A percentile compares a stretch with the other conserved stretches of the same genome.
phyloP scores from a whole-genome alignment of 257 asterid genomes.

The Solanum dulcamara region DNA sequence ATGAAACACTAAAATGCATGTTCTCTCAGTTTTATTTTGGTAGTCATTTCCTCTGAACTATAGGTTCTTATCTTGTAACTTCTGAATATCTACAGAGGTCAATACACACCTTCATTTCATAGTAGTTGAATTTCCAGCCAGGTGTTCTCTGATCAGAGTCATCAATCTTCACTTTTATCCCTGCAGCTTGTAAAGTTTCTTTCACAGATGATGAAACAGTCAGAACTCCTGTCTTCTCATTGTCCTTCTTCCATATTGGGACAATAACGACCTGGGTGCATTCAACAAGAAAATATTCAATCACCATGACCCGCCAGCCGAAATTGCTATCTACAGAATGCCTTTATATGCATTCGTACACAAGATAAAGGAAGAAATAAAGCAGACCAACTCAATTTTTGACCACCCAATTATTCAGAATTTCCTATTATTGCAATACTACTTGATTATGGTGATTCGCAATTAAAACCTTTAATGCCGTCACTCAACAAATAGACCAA shows the following conservation, averaged over 20 bases:
- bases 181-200: slow-evolving; percentile 57
- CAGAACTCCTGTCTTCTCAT: slow-evolving; percentile 62
- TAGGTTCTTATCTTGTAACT: not conserved
- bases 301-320: not conserved
- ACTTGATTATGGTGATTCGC: not conserved
- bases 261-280: slow-evolving; percentile 68
- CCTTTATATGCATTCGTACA: not conserved
- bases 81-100: not conserved
- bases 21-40: not conserved
- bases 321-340: not conserved
- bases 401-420: not conserved
- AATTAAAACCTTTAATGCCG: not conserved
- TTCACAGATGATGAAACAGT: slow-evolving; percentile 64
- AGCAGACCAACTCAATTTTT: not conserved
- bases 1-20: not conserved
- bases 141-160: slow-evolving; percentile 98
- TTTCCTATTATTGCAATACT: not conserved
- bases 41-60: not conserved
- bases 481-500: not conserved
- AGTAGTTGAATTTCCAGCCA: slow-evolving; percentile 93
- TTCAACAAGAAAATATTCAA: not conserved
- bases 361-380: not conserved
- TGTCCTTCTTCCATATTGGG: slow-evolving; percentile 88
- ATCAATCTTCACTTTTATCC: slow-evolving; percentile 71
- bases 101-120: slow-evolving; percentile 90